A percentile compares a stretch with the other conserved stretches of the same genome.
phyloP scores from a whole-genome alignment of 169 alveolate species.

The Amoebophrya sp. region DNA sequence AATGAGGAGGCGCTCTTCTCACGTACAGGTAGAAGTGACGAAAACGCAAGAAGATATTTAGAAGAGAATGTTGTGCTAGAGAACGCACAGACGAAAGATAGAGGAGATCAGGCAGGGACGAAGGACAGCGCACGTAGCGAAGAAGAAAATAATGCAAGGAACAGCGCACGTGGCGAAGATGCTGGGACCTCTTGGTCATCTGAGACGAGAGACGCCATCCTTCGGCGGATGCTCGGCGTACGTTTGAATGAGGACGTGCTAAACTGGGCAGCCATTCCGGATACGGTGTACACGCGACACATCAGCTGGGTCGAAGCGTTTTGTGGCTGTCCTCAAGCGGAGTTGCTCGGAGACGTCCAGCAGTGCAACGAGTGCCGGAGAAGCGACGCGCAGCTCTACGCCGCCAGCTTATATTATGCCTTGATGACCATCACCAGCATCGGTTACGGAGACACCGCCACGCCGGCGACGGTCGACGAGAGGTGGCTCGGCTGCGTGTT shows the following conservation, averaged over 20 bases:
- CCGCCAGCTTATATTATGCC: background rate
- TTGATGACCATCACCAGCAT: background rate
- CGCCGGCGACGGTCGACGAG: background rate
- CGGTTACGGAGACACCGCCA: conserved; percentile 22
- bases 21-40: too few relatives aligned
- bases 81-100: too few relatives aligned
- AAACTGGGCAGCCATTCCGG: background rate
- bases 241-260: background rate
- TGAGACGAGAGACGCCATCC: too few relatives aligned
- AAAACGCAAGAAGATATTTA: too few relatives aligned
- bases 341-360: background rate
- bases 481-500: background rate
- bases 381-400: background rate
- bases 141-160: too few relatives aligned
- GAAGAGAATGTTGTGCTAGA: too few relatives aligned
- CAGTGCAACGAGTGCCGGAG: background rate
- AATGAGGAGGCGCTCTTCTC: too few relatives aligned
- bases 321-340: background rate
- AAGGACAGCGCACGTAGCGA: too few relatives aligned
- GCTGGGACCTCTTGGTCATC: too few relatives aligned
- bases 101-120: too few relatives aligned
- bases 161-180: too few relatives aligned
- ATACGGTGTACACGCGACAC: background rate
- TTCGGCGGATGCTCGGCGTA: background rate
- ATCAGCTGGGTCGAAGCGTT: background rate